Conservation (phyloP, 2,329 filamentous ascomycete genomes). For the Calonectria ilicicola region DNA sequence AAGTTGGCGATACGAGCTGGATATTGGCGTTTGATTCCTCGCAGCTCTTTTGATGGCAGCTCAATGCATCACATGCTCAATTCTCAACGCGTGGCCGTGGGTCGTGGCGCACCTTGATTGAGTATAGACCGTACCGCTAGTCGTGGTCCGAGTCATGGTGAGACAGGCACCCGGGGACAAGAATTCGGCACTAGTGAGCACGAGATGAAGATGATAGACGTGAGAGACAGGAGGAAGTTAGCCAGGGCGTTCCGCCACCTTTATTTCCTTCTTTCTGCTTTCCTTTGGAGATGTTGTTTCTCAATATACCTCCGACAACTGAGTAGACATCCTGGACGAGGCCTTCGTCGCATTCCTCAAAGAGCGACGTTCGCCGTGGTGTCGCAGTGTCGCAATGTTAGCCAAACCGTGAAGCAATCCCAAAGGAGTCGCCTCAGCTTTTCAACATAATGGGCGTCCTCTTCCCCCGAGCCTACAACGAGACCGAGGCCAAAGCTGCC, state of each 20-base stretch:
- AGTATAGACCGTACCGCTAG: neutral
- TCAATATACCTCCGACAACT: neutral
- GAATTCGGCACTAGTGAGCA: neutral
- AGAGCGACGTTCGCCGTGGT: neutral
- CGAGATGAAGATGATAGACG: neutral
- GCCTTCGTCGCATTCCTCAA: neutral
- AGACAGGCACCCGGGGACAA: neutral
- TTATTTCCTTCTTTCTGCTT: neutral
- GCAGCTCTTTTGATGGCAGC: neutral
- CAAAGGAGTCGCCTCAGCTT: neutral
- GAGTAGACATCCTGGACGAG: neutral
- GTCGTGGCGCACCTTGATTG: neutral
- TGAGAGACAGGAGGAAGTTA: neutral
- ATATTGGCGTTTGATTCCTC: neutral
- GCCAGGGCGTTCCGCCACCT: neutral
- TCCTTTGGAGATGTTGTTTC: neutral
- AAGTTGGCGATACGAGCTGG: neutral
- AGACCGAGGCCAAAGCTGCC: neutral
- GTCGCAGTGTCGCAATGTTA: neutral
- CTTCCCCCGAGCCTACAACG: slow-evolving; percentile 1
- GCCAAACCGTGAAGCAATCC: neutral
- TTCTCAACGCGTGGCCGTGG: neutral
- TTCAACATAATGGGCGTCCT: neutral
- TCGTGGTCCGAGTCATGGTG: neutral
- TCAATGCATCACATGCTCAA: neutral